These are phyloP conservation scores for Sugiyamaella floridensis DNA, from an alignment of 805 yeast species.

Conservation along the genomic window DNA sequence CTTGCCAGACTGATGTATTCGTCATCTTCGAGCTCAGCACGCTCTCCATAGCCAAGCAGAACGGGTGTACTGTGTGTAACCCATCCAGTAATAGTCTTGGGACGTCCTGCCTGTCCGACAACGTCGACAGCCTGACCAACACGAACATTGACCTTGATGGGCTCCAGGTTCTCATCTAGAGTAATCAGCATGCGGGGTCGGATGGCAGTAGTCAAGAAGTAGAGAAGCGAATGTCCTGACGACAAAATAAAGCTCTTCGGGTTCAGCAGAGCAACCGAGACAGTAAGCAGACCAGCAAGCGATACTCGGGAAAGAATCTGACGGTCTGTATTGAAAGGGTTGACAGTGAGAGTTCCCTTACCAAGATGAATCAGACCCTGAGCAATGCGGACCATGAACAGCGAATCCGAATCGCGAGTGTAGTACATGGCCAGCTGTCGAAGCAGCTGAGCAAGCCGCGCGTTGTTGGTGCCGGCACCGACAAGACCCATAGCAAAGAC, in stretches of 20 bases:
- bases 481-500: conserved; percentile 96
- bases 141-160: conserved; percentile 90
- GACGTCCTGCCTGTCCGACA: conserved; percentile 98
- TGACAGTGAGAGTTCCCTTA: conserved; percentile 86
- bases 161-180: conserved; percentile 83
- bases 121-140: conserved; percentile 99
- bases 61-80: conserved; percentile 98
- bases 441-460: conserved; percentile 90
- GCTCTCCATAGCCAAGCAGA: conserved; percentile 82
- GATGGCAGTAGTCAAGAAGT: conserved; percentile 78
- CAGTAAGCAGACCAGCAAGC: conserved; percentile 81
- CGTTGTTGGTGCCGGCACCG: conserved; percentile 98
- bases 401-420: conserved; percentile 78
- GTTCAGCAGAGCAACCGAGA: conserved; percentile 74
- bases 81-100: conserved; percentile 99
- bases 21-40: conserved; percentile 94
- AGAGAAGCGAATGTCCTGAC: conserved; percentile 68
- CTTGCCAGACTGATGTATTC: conserved; percentile 80
- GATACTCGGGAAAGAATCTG: conserved; percentile 82
- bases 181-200: conserved; percentile 92
- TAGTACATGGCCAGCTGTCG: conserved; percentile 94
- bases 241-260: conserved; percentile 79
- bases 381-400: conserved; percentile 88
- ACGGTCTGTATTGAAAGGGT: conserved; percentile 85
- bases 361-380: conserved; percentile 95